phyloP scores from a whole-genome alignment of 352 stramenopile species.

The Hyaloperonospora brassicae region DNA sequence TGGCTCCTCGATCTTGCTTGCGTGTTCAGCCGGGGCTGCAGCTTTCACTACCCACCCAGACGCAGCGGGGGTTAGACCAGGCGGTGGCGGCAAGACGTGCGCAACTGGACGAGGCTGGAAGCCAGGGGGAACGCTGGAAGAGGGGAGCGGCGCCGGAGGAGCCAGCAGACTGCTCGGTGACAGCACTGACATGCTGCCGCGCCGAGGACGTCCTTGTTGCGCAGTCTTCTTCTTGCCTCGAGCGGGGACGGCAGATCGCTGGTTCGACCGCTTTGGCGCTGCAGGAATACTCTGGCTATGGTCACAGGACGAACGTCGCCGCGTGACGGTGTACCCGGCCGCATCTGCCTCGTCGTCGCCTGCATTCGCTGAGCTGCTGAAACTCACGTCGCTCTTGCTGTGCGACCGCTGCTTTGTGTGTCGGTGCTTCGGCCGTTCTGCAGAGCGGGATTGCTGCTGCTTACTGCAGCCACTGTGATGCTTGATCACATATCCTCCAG shows the following conservation, averaged over 20 bases:
- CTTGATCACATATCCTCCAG: conserved; percentile 33
- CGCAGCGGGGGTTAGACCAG: conserved; percentile 21
- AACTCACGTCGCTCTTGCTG: conserved; percentile 9
- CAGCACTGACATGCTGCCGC: conserved; percentile 15
- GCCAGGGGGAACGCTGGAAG: conserved; percentile 14
- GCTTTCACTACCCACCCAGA: conserved; percentile 28
- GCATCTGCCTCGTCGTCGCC: conserved; percentile 26
- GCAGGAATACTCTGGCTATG: conserved; percentile 8
- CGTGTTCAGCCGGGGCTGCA: conserved; percentile 13
- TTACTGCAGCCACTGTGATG: conserved; percentile 16
- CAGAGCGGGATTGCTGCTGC: conserved; percentile 10
- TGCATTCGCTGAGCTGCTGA: conserved; percentile 1
- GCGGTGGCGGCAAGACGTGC: conserved; percentile 9
- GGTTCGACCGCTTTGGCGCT: conserved; percentile 8
- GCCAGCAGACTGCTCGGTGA: conserved; percentile 8
- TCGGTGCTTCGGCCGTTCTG: conserved; percentile 12
- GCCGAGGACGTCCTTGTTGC: conserved; percentile 11
- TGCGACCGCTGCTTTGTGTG: conserved; percentile 9
- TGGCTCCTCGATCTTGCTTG: conserved; percentile 25
- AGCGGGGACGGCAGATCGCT: conserved; percentile 7
- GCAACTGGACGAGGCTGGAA: conserved; percentile 16
- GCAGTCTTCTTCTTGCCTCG: conserved; percentile 14
- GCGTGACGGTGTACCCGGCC: conserved; percentile 51
- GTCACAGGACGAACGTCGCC: conserved; percentile 28
- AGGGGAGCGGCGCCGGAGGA: conserved; percentile 10